Evolutionary conservation across 768 basidiomycete species (phyloP), one percentile per base, ranked within the genome.

Genomic region (Solioccasus polychromus): DNA sequence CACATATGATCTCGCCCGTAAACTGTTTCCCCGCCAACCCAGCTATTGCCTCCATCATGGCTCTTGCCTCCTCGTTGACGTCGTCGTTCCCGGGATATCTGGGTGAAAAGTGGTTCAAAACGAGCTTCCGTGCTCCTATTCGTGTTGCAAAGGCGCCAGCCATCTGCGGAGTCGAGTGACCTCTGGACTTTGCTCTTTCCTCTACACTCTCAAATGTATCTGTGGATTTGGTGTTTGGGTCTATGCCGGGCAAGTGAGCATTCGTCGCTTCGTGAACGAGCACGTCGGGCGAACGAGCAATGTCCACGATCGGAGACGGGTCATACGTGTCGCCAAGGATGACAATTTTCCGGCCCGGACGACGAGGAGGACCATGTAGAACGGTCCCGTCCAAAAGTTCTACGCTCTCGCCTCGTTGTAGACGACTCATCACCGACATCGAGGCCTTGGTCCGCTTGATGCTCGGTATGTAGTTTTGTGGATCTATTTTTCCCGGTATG

Each of bases 141-240:
- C 64, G 68, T 60, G 74, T 80, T 5, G 87, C 92, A 59, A 94
- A 94, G 11, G 71, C 71, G 10, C 83, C 92, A 8, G 91, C 93
- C 82, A 92, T 88, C 57, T 90, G 88, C 1, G 92, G 91, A 11
- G 92, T 96, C 5, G 89, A 92, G 64, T 96, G 92, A 0, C 92
- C 93, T 60, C 89, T 77, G 3, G 80, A 82, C 61, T 73, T 84
- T 7, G 89, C 71, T 46, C 81, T 77, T 29, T 66, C 64, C 57
- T 88, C 78, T 7, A 92, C 78, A 12, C 57, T 74, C 55, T 79
- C 75, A 48, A 75, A 75, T 7, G 81, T 84, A 45, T 89, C 88
- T 3, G 60, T 65, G 3, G 67, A 64, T 60, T 85, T 87, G 12
- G 82, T 84, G 22, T 68, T 62, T 6, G 67, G 60, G 51, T 88